These are phyloP conservation scores for Nemania serpens DNA, from an alignment of 2,329 filamentous ascomycete genomes.

Conservation along the genomic window DNA sequence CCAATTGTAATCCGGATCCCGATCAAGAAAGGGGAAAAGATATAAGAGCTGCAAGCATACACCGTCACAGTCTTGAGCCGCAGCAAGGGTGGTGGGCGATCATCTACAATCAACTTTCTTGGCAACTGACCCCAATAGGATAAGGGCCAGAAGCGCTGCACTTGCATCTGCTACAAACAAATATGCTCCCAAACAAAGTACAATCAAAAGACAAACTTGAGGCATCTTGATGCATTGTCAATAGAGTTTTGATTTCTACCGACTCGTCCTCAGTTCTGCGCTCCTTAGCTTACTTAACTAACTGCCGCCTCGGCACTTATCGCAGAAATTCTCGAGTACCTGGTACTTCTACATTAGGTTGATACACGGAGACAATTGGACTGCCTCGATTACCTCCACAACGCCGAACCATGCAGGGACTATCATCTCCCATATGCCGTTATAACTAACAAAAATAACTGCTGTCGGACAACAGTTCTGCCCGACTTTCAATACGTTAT, in stretches of 20 bases:
- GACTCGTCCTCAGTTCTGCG: background rate
- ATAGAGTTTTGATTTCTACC: background rate
- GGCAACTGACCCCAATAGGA: too few relatives aligned
- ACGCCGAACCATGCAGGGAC: conserved; percentile 24
- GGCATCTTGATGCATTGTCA: background rate
- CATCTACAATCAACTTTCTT: too few relatives aligned
- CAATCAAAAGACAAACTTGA: background rate
- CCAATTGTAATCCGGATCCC: too few relatives aligned
- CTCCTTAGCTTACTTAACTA: background rate
- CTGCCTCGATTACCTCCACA: conserved; percentile 12
- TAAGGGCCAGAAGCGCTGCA: too few relatives aligned
- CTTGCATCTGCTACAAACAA: too few relatives aligned
- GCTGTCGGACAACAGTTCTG: background rate
- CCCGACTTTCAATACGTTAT: background rate
- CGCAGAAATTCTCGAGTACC: background rate
- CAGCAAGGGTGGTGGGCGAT: background rate
- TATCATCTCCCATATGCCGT: conserved; percentile 5
- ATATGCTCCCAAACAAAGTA: background rate
- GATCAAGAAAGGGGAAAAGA: too few relatives aligned
- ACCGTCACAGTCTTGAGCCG: background rate
- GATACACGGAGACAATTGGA: conserved; percentile 11
- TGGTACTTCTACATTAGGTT: conserved; percentile 19
- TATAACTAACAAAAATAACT: conserved; percentile 10
- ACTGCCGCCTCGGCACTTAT: background rate
- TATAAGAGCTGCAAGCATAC: too few relatives aligned